phyloP scores from a whole-genome alignment of 2,329 filamentous ascomycete genomes.

The Periconia sp. region DNA sequence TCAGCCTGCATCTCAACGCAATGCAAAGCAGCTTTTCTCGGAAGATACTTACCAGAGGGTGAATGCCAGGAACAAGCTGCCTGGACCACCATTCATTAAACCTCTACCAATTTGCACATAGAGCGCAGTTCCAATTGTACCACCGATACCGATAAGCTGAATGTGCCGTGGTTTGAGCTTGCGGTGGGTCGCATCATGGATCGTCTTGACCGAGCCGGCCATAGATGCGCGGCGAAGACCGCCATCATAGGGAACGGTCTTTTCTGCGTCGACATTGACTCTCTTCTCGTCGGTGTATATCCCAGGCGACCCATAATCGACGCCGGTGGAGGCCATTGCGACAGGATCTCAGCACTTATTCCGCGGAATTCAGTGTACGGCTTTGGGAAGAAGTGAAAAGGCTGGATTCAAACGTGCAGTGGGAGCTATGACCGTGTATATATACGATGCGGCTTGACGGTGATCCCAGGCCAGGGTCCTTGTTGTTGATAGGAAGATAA shows the following conservation, averaged over 20 bases:
- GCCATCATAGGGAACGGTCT: slow-evolving; percentile 25
- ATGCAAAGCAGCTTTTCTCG: neutral
- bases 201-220: slow-evolving; percentile 33
- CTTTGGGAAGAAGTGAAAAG: slow-evolving; percentile 44
- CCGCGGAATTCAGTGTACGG: slow-evolving; percentile 28
- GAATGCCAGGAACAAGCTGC: slow-evolving; percentile 54
- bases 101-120: slow-evolving; percentile 56
- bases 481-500: slow-evolving; percentile 12
- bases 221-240: slow-evolving; percentile 31
- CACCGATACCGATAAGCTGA: slow-evolving; percentile 54
- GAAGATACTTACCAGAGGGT: slow-evolving; percentile 48
- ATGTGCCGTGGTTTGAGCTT: slow-evolving; percentile 55
- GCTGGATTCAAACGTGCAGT: slow-evolving; percentile 40
- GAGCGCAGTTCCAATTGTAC: slow-evolving; percentile 56
- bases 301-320: slow-evolving; percentile 32
- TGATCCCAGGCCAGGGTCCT: slow-evolving; percentile 11
- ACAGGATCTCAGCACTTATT: slow-evolving; percentile 3
- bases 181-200: slow-evolving; percentile 50
- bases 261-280: slow-evolving; percentile 30
- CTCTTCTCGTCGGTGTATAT: slow-evolving; percentile 24
- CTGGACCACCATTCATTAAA: slow-evolving; percentile 55
- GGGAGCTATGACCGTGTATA: slow-evolving; percentile 12
- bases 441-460: slow-evolving; percentile 7
- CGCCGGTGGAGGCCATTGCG: slow-evolving; percentile 43
- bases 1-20: slow-evolving; percentile 15